phyloP scores from a whole-genome alignment of 306 rosid genomes.

The Hippophae gyantsensis region DNA sequence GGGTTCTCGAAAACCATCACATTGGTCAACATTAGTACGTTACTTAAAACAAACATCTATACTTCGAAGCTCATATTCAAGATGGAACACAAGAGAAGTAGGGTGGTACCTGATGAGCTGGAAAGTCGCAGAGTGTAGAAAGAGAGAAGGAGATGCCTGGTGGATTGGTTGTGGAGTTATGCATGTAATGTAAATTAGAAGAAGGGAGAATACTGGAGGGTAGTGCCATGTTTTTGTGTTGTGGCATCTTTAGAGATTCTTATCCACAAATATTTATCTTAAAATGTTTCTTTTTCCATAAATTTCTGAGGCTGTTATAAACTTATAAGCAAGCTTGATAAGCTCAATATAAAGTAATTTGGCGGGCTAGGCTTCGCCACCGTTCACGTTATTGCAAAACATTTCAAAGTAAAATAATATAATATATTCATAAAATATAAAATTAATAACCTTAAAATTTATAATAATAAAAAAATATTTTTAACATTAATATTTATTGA shows the following conservation, averaged over 20 bases:
- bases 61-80: not conserved
- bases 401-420: too few species aligned
- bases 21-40: conserved; percentile 3
- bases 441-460: too few species aligned
- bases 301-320: conserved; percentile 34
- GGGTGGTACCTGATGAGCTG: conserved; percentile 24
- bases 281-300: conserved; percentile 31
- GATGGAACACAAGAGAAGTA: not conserved
- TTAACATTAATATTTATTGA: too few species aligned
- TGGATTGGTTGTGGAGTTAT: conserved; percentile 14
- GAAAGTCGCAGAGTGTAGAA: conserved; percentile 13
- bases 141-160: conserved; percentile 23
- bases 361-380: too few species aligned
- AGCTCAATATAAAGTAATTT: too few species aligned
- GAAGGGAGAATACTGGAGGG: conserved; percentile 6
- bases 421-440: too few species aligned
- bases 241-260: conserved; percentile 55
- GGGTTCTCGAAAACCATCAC: conserved; percentile 3
- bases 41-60: not conserved
- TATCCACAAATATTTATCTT: conserved; percentile 68
- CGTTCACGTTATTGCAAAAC: too few species aligned
- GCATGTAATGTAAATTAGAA: conserved; percentile 20
- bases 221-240: conserved; percentile 37
- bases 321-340: too few species aligned
- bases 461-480: too few species aligned